Percentiles rank a stretch among this genome's conserved stretches.
Conservation (phyloP, 2,329 filamentous ascomycete species). For the Paecilomyces dactylethromorphus region DNA sequence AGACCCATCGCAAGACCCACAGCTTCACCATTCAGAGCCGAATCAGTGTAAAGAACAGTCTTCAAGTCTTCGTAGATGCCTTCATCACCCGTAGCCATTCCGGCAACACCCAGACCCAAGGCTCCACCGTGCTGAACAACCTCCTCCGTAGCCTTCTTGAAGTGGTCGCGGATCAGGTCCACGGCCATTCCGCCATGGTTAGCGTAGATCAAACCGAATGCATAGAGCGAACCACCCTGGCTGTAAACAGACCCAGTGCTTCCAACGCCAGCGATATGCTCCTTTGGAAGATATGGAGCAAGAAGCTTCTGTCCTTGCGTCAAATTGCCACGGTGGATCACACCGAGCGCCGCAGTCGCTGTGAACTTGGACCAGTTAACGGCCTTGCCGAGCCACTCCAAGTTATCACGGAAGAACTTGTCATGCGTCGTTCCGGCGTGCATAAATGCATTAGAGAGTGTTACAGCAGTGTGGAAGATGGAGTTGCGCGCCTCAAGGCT, state of each 20-base stretch:
- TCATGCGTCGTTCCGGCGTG: slow-evolving; percentile 97
- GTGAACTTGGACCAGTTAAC: slow-evolving; percentile 99
- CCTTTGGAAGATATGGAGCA: slow-evolving; percentile 85
- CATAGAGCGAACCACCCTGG: slow-evolving; percentile 91
- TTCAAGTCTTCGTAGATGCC: slow-evolving; percentile 89
- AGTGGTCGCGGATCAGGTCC: slow-evolving; percentile 41
- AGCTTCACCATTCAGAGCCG: slow-evolving; percentile 92
- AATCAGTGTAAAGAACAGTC: slow-evolving; percentile 83
- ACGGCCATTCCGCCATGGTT: slow-evolving; percentile 88
- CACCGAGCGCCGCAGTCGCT: slow-evolving; percentile 88
- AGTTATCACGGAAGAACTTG: slow-evolving; percentile 95
- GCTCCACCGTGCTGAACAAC: slow-evolving; percentile 96
- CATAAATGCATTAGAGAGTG: slow-evolving; percentile 98
- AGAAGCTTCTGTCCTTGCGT: slow-evolving; percentile 88
- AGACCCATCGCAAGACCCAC: slow-evolving; percentile 94
- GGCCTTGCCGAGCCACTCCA: slow-evolving; percentile 96
- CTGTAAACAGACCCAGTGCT: slow-evolving; percentile 85
- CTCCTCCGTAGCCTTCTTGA: slow-evolving; percentile 53
- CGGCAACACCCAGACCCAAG: slow-evolving; percentile 88
- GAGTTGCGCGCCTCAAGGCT: slow-evolving; percentile 93
- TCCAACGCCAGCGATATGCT: slow-evolving; percentile 53
- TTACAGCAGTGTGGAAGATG: slow-evolving; percentile 96
- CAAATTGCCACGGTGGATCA: slow-evolving; percentile 93
- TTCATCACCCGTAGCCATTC: slow-evolving; percentile 91
- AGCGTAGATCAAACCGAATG: slow-evolving; percentile 91